Conservation (phyloP, 805 yeast genomes). For the Jamesozyma hellenica region DNA sequence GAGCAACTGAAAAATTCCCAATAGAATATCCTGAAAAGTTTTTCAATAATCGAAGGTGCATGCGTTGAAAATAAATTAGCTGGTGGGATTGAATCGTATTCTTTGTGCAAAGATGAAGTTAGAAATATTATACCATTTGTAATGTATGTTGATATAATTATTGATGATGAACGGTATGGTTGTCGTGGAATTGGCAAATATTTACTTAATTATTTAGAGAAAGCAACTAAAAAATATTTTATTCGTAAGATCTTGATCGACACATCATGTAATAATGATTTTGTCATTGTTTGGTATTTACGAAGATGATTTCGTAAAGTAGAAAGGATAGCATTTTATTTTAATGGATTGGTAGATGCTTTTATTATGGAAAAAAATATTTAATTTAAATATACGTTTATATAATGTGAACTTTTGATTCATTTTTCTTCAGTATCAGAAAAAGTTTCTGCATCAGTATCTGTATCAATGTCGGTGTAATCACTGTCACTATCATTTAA, state of each 20-base stretch:
- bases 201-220: constrained; percentile 46
- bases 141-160: constrained; percentile 55
- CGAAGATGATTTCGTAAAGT: constrained; percentile 35
- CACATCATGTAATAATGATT: constrained; percentile 37
- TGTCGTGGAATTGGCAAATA: constrained; percentile 50
- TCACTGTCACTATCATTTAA: constrained; percentile 31
- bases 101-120: constrained; percentile 32
- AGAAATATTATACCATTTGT: constrained; percentile 35
- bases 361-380: background rate
- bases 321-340: background rate
- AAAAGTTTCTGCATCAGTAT: constrained; percentile 29
- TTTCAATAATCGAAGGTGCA: background rate
- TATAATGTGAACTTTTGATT: too few species aligned
- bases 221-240: constrained; percentile 37
- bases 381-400: background rate
- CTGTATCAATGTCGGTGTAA: constrained; percentile 30
- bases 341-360: background rate
- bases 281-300: constrained; percentile 42
- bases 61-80: constrained; percentile 63
- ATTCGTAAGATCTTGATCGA: constrained; percentile 41
- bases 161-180: constrained; percentile 57
- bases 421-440: too few species aligned
- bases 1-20: background rate
- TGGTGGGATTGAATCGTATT: constrained; percentile 58
- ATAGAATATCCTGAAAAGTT: background rate